Percentiles rank a stretch among this genome's conserved stretches.
phyloP scores from a whole-genome alignment of 108 stramenopile genomes.

The Mediolabrus comicus region DNA sequence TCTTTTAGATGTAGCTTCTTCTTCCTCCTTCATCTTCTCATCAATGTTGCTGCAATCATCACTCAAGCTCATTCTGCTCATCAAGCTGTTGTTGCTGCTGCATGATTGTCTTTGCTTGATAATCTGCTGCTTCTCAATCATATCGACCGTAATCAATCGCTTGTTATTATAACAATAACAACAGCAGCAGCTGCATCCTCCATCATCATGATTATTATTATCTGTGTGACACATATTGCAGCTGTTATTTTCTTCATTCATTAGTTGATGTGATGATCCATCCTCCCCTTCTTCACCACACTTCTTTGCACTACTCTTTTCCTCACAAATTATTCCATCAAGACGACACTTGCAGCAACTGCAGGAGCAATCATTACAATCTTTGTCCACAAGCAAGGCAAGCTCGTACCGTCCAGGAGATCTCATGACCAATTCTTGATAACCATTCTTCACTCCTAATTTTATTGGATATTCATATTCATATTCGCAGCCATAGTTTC shows the following conservation, averaged over 20 bases:
- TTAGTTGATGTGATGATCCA: no score
- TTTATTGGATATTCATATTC: slow-evolving; percentile 31
- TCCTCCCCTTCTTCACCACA: background rate
- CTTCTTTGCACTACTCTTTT: background rate
- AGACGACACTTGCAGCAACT: slow-evolving; percentile 1
- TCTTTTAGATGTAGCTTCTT: no score
- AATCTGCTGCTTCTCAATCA: background rate
- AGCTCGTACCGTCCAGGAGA: slow-evolving; percentile 70
- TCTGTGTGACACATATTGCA: no score
- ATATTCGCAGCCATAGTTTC: no score
- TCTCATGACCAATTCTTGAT: slow-evolving; percentile 75
- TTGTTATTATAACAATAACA: background rate
- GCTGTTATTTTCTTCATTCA: no score
- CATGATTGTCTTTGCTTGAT: no score
- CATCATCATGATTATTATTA: background rate
- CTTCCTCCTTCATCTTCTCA: no score
- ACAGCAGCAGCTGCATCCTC: no score
- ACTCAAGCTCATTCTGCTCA: no score
- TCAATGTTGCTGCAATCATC: no score
- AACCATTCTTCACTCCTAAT: slow-evolving; percentile 57
- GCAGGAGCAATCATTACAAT: slow-evolving; percentile 12
- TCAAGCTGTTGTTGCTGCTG: no score
- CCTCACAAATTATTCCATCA: background rate
- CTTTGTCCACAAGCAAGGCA: slow-evolving; percentile 42
- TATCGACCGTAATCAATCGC: background rate